Conservation (phyloP, 768 basidiomycete species). For the Rossbeevera mucosa region DNA sequence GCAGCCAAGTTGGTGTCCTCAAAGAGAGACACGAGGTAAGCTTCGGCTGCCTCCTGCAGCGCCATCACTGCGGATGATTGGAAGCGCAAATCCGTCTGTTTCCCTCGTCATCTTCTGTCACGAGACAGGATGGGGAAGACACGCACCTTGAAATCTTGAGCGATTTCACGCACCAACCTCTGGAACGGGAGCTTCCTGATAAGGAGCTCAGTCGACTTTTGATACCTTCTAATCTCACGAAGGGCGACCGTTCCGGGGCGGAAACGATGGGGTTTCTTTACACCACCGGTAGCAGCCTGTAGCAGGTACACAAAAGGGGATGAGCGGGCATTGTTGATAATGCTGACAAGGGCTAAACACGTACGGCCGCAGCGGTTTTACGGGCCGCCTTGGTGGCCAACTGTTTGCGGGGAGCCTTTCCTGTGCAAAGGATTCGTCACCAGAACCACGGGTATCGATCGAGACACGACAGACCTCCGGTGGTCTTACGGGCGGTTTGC, state of each 20-base stretch:
- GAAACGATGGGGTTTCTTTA: constrained; percentile 99
- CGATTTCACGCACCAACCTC: constrained; percentile 93
- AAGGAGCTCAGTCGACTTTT: constrained; percentile 97
- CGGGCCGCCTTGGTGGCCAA: constrained; percentile 94
- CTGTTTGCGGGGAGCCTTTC: constrained; percentile 90
- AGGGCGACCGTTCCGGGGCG: constrained; percentile 97
- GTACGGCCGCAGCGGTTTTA: constrained; percentile 71
- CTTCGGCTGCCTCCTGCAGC: constrained; percentile 89
- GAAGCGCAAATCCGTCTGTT: constrained; percentile 86
- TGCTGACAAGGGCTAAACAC: constrained; percentile 24
- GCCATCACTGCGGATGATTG: constrained; percentile 94
- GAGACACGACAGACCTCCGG: constrained; percentile 68
- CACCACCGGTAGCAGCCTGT: constrained; percentile 85
- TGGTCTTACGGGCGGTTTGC: constrained; percentile 99
- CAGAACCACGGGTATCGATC: constrained; percentile 11
- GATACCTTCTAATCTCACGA: constrained; percentile 97
- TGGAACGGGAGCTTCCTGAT: constrained; percentile 99
- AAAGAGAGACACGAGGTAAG: constrained; percentile 81
- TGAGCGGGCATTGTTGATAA: constrained; percentile 2
- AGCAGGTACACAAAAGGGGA: constrained; percentile 2
- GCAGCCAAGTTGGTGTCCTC: constrained; percentile 91
- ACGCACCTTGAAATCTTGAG: constrained; percentile 90
- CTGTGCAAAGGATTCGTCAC: constrained; percentile 36
- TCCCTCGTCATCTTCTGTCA: not conserved
- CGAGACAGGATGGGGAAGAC: not conserved